Evolutionary conservation across 1,139 yeast species (phyloP).

Genomic region (Suzukiozyma palmioleophila): DNA sequence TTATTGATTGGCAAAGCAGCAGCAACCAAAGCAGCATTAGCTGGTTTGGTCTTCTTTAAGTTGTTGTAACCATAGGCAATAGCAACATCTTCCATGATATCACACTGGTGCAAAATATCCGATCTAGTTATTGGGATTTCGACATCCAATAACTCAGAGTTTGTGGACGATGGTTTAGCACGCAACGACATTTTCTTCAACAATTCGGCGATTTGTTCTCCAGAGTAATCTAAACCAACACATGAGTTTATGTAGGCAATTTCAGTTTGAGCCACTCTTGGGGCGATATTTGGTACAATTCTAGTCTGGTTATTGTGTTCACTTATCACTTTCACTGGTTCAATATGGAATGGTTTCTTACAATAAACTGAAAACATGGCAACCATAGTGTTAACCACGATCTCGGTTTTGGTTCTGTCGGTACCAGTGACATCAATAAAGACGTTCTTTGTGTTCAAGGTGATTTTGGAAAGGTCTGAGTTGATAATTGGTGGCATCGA

Average conservation of each 20-base stretch:
- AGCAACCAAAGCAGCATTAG: conserved; percentile 77
- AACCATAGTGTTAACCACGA: conserved; percentile 85
- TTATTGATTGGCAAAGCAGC: conserved; percentile 88
- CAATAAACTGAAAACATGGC: conserved; percentile 95
- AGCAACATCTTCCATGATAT: conserved; percentile 98
- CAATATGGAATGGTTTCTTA: conserved; percentile 71
- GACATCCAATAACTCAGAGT: conserved; percentile 59
- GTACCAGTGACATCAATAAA: conserved; percentile 95
- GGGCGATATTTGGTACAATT: conserved; percentile 66
- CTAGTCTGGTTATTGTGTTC: conserved; percentile 79
- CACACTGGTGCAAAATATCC: conserved; percentile 95
- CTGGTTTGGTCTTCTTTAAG: conserved; percentile 75
- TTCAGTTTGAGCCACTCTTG: conserved; percentile 72
- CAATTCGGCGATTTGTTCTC: conserved; percentile 63
- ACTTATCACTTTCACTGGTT: conserved; percentile 82
- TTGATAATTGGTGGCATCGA: conserved; percentile 97
- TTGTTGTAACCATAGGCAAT: conserved; percentile 94
- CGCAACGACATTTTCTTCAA: conserved; percentile 77
- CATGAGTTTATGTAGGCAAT: conserved; percentile 86
- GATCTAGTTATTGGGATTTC: conserved; percentile 89
- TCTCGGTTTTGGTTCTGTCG: conserved; percentile 87
- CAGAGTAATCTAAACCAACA: conserved; percentile 71
- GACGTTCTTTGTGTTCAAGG: conserved; percentile 78
- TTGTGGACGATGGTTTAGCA: conserved; percentile 51
- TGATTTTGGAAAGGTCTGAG: conserved; percentile 84